A percentile compares a stretch with the other conserved stretches of the same genome.
phyloP scores from a whole-genome alignment of 495 filamentous ascomycete genomes.

The Glutinoglossum americanum region DNA sequence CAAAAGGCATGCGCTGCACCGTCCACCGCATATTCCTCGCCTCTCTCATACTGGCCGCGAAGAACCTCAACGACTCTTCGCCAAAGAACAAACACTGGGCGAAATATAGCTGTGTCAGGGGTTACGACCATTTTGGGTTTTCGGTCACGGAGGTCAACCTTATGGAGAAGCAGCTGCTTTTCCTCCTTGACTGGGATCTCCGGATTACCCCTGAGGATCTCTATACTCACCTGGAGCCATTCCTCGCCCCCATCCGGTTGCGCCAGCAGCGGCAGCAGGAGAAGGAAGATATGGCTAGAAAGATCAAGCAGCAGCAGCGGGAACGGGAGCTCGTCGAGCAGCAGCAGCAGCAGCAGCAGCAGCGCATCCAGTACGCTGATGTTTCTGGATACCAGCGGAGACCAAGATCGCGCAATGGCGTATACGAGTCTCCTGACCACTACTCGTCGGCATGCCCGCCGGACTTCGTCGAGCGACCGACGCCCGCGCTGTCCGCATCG shows the following conservation, averaged over 20 bases:
- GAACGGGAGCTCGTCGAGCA: constrained; percentile 31
- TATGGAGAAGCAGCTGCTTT: constrained; percentile 8
- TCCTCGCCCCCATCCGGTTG: constrained; percentile 61
- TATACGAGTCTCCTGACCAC: neutral
- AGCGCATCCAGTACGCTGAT: neutral
- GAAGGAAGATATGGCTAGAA: constrained; percentile 1
- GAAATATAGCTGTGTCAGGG: constrained; percentile 58
- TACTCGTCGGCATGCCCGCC: neutral
- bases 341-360: constrained; percentile 3
- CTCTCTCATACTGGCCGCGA: constrained; percentile 56
- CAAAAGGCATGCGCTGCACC: constrained; percentile 93
- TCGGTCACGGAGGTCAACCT: constrained; percentile 75
- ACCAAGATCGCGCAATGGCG: neutral
- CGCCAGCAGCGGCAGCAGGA: constrained; percentile 11
- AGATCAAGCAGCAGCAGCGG: constrained; percentile 18
- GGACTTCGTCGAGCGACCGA: neutral
- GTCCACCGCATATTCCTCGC: constrained; percentile 76
- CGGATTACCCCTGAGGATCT: constrained; percentile 66
- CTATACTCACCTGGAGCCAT: constrained; percentile 67
- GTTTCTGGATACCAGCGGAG: neutral
- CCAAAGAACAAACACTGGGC: constrained; percentile 99
- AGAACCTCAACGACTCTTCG: constrained; percentile 73
- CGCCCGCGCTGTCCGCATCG: neutral
- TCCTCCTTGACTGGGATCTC: constrained; percentile 24
- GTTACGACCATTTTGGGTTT: constrained; percentile 68